These are phyloP conservation scores for Fusarium sublunatum DNA, from an alignment of 2,329 filamentous ascomycete genomes.

Conservation along the genomic window DNA sequence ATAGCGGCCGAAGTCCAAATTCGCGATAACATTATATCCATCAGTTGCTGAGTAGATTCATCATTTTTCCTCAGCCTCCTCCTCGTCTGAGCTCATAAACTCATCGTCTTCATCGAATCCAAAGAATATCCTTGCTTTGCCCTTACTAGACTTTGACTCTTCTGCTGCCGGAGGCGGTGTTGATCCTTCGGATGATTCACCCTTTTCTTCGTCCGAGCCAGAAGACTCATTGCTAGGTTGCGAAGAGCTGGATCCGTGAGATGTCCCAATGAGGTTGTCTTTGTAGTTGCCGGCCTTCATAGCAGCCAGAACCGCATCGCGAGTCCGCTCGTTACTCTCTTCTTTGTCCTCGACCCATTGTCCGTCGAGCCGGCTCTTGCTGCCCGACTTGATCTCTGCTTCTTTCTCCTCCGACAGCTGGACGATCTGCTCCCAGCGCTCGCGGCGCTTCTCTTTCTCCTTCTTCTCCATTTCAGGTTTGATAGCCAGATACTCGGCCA, in stretches of 20 bases:
- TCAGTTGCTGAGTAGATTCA: not conserved
- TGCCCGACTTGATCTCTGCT: constrained; percentile 82
- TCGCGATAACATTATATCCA: not conserved
- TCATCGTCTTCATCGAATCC: constrained; percentile 85
- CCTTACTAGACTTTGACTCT: constrained; percentile 52
- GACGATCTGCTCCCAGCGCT: constrained; percentile 89
- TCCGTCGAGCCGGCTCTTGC: constrained; percentile 79
- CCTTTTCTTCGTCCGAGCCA: constrained; percentile 54
- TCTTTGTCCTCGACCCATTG: constrained; percentile 97
- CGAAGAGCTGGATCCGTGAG: constrained; percentile 59
- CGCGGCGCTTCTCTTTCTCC: constrained; percentile 86
- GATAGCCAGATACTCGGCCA: constrained; percentile 93
- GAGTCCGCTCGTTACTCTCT: constrained; percentile 84
- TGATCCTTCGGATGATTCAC: constrained; percentile 59
- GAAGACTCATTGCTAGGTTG: constrained; percentile 45
- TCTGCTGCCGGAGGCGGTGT: constrained; percentile 62
- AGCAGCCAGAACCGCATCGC: constrained; percentile 77
- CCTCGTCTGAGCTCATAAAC: constrained; percentile 76
- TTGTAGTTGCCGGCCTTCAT: constrained; percentile 73
- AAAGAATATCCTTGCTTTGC: constrained; percentile 67
- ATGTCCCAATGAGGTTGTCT: constrained; percentile 68
- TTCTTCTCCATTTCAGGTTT: constrained; percentile 98
- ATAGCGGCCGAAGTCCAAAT: not conserved
- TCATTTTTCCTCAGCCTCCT: constrained; percentile 56
- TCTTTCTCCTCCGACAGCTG: constrained; percentile 85